These are phyloP conservation scores for Xanthoparmelia taractica DNA, from an alignment of 495 filamentous ascomycete species.

Conservation along the genomic window DNA sequence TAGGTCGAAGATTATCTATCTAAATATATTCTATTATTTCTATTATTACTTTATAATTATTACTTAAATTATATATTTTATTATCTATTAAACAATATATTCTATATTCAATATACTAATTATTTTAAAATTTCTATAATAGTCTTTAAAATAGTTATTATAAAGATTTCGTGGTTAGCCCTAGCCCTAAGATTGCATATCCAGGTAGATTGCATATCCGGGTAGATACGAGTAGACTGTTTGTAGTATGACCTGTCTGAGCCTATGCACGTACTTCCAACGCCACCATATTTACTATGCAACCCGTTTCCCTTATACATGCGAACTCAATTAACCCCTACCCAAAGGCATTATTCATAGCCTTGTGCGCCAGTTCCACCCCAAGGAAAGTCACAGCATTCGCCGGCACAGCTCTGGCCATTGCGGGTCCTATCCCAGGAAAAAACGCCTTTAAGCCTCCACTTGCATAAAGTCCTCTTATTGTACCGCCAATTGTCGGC, in stretches of 20 bases:
- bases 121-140: no score
- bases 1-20: no score
- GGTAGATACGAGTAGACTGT: no score
- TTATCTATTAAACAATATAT: no score
- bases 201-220: no score
- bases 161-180: no score
- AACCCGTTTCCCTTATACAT: background rate
- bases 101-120: no score
- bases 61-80: no score
- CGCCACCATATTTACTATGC: background rate
- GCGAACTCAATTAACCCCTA: background rate
- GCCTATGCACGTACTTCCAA: background rate
- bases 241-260: background rate
- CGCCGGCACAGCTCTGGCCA: slow-evolving; percentile 88
- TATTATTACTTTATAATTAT: no score
- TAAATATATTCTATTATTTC: no score
- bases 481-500: slow-evolving; percentile 71
- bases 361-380: slow-evolving; percentile 28
- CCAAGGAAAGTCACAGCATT: slow-evolving; percentile 57
- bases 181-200: no score
- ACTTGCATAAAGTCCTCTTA: slow-evolving; percentile 65
- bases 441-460: slow-evolving; percentile 94
- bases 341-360: slow-evolving; percentile 24
- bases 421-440: slow-evolving; percentile 87
- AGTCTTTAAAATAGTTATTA: no score